These are phyloP conservation scores for Flammula alnicola DNA, from an alignment of 1,284 basidiomycete species.

Conservation along the genomic window DNA sequence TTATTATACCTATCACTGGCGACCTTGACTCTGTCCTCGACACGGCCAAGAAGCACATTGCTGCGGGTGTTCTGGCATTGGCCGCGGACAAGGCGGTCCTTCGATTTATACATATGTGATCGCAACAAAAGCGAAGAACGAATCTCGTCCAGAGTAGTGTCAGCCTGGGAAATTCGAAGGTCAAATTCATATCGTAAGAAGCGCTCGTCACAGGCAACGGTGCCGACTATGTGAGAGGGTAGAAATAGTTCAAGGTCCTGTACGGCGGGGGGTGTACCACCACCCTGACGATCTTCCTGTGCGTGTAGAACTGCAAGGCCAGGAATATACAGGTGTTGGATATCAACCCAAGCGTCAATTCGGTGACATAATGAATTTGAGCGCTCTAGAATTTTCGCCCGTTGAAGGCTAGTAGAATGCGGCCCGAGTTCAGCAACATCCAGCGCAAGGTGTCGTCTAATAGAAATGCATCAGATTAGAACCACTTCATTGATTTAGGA, in stretches of 20 bases:
- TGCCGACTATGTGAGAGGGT: background rate
- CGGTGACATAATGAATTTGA: conserved; percentile 19
- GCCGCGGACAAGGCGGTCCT: background rate
- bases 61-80: background rate
- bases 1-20: too few species aligned
- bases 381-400: conserved; percentile 12
- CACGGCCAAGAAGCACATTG: background rate
- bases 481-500: background rate
- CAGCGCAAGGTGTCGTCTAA: conserved; percentile 14
- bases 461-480: conserved; percentile 5
- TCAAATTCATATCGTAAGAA: conserved; percentile 2
- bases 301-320: conserved; percentile 11
- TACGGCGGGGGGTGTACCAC: background rate
- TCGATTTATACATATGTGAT: background rate
- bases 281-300: conserved; percentile 10
- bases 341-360: conserved; percentile 28
- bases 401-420: conserved; percentile 26
- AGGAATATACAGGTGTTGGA: conserved; percentile 30
- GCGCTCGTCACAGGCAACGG: background rate
- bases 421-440: conserved; percentile 19
- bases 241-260: conserved; percentile 7
- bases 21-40: background rate
- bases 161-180: background rate
- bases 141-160: background rate
- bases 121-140: background rate